These are phyloP conservation scores for Aspergillus wentii DNA, from an alignment of 495 filamentous ascomycete species.

Conservation along the genomic window DNA sequence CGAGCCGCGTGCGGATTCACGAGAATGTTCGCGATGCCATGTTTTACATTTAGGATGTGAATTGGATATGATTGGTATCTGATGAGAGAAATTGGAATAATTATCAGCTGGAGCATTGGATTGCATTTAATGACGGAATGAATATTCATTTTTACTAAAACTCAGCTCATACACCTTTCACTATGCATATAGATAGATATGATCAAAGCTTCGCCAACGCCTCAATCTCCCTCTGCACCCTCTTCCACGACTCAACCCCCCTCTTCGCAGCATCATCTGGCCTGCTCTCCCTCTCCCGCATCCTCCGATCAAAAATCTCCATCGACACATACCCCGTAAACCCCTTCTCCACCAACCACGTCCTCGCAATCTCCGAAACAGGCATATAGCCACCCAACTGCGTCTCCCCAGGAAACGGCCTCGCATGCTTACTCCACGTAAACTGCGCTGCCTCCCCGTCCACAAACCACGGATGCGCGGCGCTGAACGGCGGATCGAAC, in stretches of 20 bases:
- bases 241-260: constrained; percentile 23
- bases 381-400: constrained; percentile 64
- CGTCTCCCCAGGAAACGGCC: constrained; percentile 64
- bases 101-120: constrained; percentile 1
- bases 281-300: constrained; percentile 42
- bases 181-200: no score
- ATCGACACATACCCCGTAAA: constrained; percentile 69
- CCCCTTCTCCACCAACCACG: constrained; percentile 56
- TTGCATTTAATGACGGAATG: no score
- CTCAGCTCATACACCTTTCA: no score
- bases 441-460: constrained; percentile 60
- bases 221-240: constrained; percentile 7
- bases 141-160: no score
- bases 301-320: constrained; percentile 65
- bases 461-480: constrained; percentile 57
- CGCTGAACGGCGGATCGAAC: constrained; percentile 52
- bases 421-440: constrained; percentile 71
- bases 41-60: constrained; percentile 64
- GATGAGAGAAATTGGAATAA: constrained; percentile 4
- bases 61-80: background rate
- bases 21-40: constrained; percentile 55
- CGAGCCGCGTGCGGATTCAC: constrained; percentile 35
- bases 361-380: constrained; percentile 24
- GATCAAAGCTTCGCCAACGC: background rate
- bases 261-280: constrained; percentile 15